Conservation (phyloP, 192 early-diverging fungal genomes). For the Obelidium mucronatum region DNA sequence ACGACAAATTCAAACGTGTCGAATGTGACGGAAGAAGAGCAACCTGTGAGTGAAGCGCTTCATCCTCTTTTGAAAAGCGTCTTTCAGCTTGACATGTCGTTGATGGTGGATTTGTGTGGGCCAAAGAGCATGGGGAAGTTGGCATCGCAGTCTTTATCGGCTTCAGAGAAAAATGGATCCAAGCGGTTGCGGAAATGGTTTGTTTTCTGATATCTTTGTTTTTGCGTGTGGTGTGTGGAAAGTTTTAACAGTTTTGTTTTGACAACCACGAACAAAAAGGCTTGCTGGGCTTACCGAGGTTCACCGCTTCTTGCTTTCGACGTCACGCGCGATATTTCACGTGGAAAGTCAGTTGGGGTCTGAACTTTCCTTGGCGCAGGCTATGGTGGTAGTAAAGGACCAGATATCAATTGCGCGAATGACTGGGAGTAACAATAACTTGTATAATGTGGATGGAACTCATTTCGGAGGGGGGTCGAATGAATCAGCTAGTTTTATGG, state of each 20-base stretch:
- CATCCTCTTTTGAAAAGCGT: constrained; percentile 35
- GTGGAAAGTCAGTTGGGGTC: constrained; percentile 7
- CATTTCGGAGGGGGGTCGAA: background rate
- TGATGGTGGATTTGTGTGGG: constrained; percentile 34
- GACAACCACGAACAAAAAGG: too few species aligned
- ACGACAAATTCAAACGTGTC: background rate
- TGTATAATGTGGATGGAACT: constrained; percentile 12
- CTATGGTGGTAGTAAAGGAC: constrained; percentile 41
- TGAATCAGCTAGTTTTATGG: constrained; percentile 8
- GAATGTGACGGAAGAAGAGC: constrained; percentile 6
- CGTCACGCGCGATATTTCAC: constrained; percentile 28
- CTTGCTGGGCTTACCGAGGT: constrained; percentile 32
- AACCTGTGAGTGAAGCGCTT: constrained; percentile 19
- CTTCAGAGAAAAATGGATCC: background rate
- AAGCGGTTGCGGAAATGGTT: constrained; percentile 26
- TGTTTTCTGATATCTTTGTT: background rate
- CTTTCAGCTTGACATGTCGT: constrained; percentile 36
- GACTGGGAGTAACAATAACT: constrained; percentile 16
- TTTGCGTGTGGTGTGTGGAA: background rate
- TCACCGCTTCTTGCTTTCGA: constrained; percentile 24
- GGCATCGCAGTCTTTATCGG: constrained; percentile 21
- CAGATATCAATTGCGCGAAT: constrained; percentile 27
- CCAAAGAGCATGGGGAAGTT: constrained; percentile 22
- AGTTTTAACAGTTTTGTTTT: background rate
- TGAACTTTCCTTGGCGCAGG: constrained; percentile 25